A percentile compares a stretch with the other conserved stretches of the same genome.
These are phyloP conservation scores for Suillus plorans DNA, from an alignment of 768 basidiomycete species.

Conservation along the genomic window DNA sequence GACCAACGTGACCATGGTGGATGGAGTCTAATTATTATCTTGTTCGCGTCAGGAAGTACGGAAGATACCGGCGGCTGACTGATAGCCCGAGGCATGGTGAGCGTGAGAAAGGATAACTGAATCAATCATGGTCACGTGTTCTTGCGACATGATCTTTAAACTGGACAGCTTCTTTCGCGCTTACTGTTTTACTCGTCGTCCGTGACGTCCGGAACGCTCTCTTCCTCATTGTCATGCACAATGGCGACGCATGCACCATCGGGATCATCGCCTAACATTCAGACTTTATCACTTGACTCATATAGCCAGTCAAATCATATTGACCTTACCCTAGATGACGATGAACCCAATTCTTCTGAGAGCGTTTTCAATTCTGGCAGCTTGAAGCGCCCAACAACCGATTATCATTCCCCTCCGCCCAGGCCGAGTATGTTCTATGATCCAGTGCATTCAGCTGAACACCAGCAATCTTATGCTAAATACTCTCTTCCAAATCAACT, in stretches of 20 bases:
- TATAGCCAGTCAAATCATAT: slow-evolving; percentile 54
- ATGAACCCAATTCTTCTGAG: slow-evolving; percentile 41
- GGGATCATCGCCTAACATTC: slow-evolving; percentile 33
- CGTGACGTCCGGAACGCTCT: slow-evolving; percentile 5
- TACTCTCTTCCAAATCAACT: slow-evolving; percentile 12
- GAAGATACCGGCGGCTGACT: neutral
- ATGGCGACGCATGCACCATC: slow-evolving; percentile 30
- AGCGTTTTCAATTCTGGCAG: slow-evolving; percentile 24
- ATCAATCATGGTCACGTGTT: neutral
- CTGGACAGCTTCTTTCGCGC: slow-evolving; percentile 1
- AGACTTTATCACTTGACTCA: slow-evolving; percentile 37
- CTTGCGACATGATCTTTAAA: slow-evolving; percentile 9
- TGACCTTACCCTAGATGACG: slow-evolving; percentile 73
- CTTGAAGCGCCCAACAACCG: slow-evolving; percentile 44
- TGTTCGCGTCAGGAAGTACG: neutral
- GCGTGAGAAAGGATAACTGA: slow-evolving; percentile 7
- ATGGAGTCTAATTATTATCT: neutral
- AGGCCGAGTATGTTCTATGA: slow-evolving; percentile 15
- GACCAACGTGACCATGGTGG: neutral
- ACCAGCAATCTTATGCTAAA: slow-evolving; percentile 18
- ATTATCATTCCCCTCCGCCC: slow-evolving; percentile 17
- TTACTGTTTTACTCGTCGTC: slow-evolving; percentile 10
- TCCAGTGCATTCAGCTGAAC: slow-evolving; percentile 22
- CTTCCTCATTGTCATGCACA: slow-evolving; percentile 22
- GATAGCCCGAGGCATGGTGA: neutral